Evolutionary conservation across 257 asterid genomes (phyloP), one percentile per base, ranked within the genome.

Genomic region (Nicotiana obtusifolia): DNA sequence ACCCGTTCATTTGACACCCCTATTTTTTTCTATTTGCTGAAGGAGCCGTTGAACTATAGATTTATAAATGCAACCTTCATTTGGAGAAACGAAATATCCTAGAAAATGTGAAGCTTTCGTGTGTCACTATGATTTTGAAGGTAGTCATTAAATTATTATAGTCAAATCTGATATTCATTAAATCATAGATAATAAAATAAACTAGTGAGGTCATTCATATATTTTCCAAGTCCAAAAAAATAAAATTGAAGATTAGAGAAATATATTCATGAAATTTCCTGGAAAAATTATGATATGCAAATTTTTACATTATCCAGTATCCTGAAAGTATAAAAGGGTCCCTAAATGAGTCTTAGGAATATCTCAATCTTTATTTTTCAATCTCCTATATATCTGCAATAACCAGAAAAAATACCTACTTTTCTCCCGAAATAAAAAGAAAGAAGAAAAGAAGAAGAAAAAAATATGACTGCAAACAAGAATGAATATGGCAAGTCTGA

Each of bases 401-500:
- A 15, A 64, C 13, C 5, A 28, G 13, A 64, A 30, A 15, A 28
- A 15, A 65, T 4, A 2, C 16, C 20, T 10, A 62, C 10, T 13
- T 64, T 64, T 41, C n/a, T 44, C 1, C 3, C 41, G 6, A 35
- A 35, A 33, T 4, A 5, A 33, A 33, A 33, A 0, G 8, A 35
- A 35, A 35, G 5, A 35, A 7, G 6, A 35, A 35, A 37, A 4
- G 11, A 17, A 33, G 7, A 16, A n/a, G 0, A 44, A 44, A 53
- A 47, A 10, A 20, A 56, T n/a, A 82, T 87, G 87, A 17, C 35
- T 17, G 13, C 79, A 22, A 20, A 41, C 16, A 33, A 13, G 11
- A 54, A 20, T 61, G 28, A 71, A 61, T 53, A 65, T 44, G 64
- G 37, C 76, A 56, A 13, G 11, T 75, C 86, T 14, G 84, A 78